Base-by-base conservation (phyloP, 2,329 filamentous ascomycete species). In the Fusarium abutilonis region DNA sequence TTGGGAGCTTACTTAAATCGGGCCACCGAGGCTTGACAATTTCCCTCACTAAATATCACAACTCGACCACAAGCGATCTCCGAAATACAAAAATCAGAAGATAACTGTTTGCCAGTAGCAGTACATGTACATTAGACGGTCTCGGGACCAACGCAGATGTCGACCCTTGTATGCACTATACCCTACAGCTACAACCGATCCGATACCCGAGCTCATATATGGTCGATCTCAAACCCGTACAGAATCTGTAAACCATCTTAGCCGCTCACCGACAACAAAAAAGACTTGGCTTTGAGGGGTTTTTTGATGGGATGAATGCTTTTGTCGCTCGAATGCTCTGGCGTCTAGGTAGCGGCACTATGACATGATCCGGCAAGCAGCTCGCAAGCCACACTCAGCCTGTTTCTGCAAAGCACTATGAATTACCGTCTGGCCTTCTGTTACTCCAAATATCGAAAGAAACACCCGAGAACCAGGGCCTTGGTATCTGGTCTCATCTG, bases 381-480 rank as follows among this genome's bases (percentile, higher is more conserved):
- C 13, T 44, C 17, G 32, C 31, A 42, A 34, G 41, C 47, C 47
- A 47, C 34, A 15, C 17, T 19, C 29, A 44, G 31, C 21, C 29
- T 52, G 28, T 36, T 48, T 47, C 46, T 48, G 14, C 34, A 19
- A 17, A 52, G 23, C 21, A 17, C 17, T 50, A 26, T 32, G 38
- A 43, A 48, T 45, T 15, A 19, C 36, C 21, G 19, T 32, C 32
- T 48, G 43, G 21, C 41, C 21, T 19, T 32, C 34, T 48, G 43
- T 14, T 31, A 32, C 26, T 15, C 13, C 26, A 39, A 7, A 19
- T 11, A 19, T 35, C 29, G 17, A n/a, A n/a, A 38, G 38, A 43
- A 35, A 44, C 48, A 34, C 34, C 52, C 44, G 17, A 58, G 56
- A 61, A 42, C 61, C 61, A 58, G 56, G 61, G 31, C 40, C 21